Conservation (phyloP, 83 land plant genomes). For the Picea abies region DNA sequence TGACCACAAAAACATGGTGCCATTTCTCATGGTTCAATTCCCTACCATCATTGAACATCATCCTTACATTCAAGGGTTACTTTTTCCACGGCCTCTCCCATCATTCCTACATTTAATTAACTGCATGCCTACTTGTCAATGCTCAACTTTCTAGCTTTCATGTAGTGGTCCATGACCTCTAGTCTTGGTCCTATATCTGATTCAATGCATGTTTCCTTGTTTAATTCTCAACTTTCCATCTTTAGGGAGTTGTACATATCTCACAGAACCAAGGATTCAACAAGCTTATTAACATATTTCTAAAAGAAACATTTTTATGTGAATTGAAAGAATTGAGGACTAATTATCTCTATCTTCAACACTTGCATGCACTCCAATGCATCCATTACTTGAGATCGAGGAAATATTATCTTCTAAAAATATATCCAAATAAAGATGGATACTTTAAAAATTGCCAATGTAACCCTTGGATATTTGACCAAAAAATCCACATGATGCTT, state of each 20-base stretch:
- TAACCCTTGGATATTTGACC: not conserved
- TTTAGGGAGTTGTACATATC: constrained; percentile 12
- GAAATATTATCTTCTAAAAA: constrained; percentile 16
- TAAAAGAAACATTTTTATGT: constrained; percentile 17
- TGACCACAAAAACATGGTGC: too few relatives aligned
- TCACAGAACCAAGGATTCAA: constrained; percentile 10
- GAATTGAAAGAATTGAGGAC: not conserved
- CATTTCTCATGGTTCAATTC: too few relatives aligned
- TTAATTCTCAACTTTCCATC: not conserved
- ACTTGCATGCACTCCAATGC: constrained; percentile 23
- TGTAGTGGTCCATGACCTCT: too few relatives aligned
- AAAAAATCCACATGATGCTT: constrained; percentile 20
- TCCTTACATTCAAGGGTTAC: too few relatives aligned
- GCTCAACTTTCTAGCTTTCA: not conserved
- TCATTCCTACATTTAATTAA: too few relatives aligned
- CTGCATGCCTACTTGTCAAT: not conserved
- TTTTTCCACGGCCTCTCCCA: too few relatives aligned
- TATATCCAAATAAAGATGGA: constrained; percentile 13
- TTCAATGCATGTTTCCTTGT: too few relatives aligned
- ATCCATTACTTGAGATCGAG: constrained; percentile 23
- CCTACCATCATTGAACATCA: too few relatives aligned
- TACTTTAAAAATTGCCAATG: not conserved
- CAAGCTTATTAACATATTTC: constrained; percentile 18
- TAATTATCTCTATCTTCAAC: constrained; percentile 3
- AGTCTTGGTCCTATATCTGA: too few relatives aligned